Percentiles rank a stretch among this genome's conserved stretches.
Evolutionary conservation across 2,329 filamentous ascomycete genomes (phyloP).

Genomic region (Talaromyces sp.): DNA sequence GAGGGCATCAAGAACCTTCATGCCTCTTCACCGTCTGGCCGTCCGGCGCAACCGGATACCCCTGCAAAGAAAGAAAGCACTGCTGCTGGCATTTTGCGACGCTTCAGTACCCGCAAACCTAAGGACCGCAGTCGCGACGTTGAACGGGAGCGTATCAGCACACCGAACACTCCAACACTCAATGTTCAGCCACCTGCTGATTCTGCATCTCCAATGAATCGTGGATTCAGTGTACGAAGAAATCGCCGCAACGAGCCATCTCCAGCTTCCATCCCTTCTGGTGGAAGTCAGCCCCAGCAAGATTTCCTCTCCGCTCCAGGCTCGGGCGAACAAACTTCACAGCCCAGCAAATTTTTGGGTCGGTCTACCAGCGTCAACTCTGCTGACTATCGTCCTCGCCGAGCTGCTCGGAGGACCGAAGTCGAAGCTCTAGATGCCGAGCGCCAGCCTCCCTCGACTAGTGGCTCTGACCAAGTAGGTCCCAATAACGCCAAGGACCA

Average conservation of each 20-base stretch:
- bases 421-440: conserved; percentile 56
- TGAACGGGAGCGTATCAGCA: conserved; percentile 56
- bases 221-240: conserved; percentile 84
- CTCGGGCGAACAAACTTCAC: conserved; percentile 54
- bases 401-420: conserved; percentile 59
- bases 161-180: conserved; percentile 72
- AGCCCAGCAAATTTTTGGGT: conserved; percentile 70
- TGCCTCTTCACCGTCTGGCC: conserved; percentile 51
- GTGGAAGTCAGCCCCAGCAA: conserved; percentile 66
- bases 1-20: conserved; percentile 72
- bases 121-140: conserved; percentile 54
- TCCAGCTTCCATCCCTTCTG: conserved; percentile 61
- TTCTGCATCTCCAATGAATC: conserved; percentile 65
- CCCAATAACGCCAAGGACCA: conserved; percentile 50
- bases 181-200: conserved; percentile 80
- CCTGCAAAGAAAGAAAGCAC: conserved; percentile 81
- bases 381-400: conserved; percentile 71
- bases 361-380: conserved; percentile 92
- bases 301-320: conserved; percentile 73
- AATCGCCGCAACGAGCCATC: conserved; percentile 57
- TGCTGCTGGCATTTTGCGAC: conserved; percentile 78
- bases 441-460: conserved; percentile 72
- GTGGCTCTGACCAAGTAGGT: conserved; percentile 76
- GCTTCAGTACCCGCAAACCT: conserved; percentile 87
- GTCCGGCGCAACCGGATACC: conserved; percentile 61